Evolutionary conservation across 345 rosid genomes (phyloP), one percentile per base, ranked within the genome.

Genomic region (Populus euphratica): DNA sequence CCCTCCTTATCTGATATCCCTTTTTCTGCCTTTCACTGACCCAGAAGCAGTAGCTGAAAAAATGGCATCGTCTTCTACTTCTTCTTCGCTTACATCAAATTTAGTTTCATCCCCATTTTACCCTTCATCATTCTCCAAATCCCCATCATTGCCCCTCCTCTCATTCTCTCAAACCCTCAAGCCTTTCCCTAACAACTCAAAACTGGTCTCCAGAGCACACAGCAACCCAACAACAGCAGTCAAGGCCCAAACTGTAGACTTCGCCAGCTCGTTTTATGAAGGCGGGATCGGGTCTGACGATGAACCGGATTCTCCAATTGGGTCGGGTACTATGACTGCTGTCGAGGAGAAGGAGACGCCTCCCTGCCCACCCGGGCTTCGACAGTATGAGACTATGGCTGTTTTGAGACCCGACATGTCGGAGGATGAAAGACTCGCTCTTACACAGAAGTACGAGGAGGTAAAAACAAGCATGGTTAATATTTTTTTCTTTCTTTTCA

Each of bases 401-500:
- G 94, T 96, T 8, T 73, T 96, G 83, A 88, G 99, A 84, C 99
- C 99, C 8, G 96, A 96, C 75, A 90, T 96, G 99, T 89, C 98
- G 29, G 99, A 96, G 84, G 97, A 96, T 70, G 96, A 92, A 74
- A 85, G 98, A 4, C 90, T 96, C 27, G 88, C 92, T 73, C 90
- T 91, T 66, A 91, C 97, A 50, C 98, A 92, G 90, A 96, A 91
- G 84, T 96, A 96, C 86, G 98, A 96, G 86, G 99, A 96, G 99
- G 99, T 96, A 87, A 76, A 76, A 17, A 20, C 59, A 54, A 21
- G 21, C 10, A 54, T 20, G 0, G 6, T 20, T 49, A 17, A 50
- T 50, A 17, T 50, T 1, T 1, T 6, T 41, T 6, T 41, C 3
- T 44, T 10, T 44, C 6, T 21, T 20, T 52, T 52, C 61, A 6